A percentile compares a stretch with the other conserved stretches of the same genome.
Conservation (phyloP, 805 yeast genomes). For the Metschnikowia koreensis region DNA sequence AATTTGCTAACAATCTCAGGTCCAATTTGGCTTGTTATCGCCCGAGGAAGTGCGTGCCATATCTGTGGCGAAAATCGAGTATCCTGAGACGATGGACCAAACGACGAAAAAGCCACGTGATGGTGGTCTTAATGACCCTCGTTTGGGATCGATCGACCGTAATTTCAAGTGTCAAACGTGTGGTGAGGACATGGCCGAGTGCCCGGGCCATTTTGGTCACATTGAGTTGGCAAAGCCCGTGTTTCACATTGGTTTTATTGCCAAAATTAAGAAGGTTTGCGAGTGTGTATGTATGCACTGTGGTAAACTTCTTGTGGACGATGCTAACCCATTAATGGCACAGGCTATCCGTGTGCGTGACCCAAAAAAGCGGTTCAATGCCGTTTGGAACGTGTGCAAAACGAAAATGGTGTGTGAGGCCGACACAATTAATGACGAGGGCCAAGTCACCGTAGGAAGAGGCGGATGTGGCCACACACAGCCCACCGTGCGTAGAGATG, state of each 20-base stretch:
- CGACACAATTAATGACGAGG: conserved; percentile 64
- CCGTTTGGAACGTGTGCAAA: conserved; percentile 92
- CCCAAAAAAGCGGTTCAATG: conserved; percentile 93
- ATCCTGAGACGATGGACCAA: conserved; percentile 99
- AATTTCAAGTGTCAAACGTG: conserved; percentile 98
- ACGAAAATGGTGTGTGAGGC: conserved; percentile 95
- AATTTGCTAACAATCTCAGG: conserved; percentile 37
- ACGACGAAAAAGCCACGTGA: conserved; percentile 91
- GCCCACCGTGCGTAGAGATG: conserved; percentile 94
- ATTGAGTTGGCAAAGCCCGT: conserved; percentile 98
- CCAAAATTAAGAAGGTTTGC: conserved; percentile 90
- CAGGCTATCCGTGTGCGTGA: conserved; percentile 87
- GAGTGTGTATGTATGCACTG: conserved; percentile 99
- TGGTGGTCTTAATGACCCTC: conserved; percentile 96
- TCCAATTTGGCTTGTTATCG: conserved; percentile 95
- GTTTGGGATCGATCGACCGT: conserved; percentile 95
- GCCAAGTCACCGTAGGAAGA: conserved; percentile 55
- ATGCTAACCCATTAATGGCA: conserved; percentile 75
- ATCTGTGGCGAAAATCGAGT: conserved; percentile 96
- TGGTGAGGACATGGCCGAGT: conserved; percentile 98
- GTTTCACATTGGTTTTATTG: conserved; percentile 94
- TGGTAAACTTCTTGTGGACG: conserved; percentile 90
- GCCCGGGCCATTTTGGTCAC: conserved; percentile 99
- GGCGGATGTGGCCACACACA: conserved; percentile 99
- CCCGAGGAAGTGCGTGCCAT: conserved; percentile 97